phyloP scores from a whole-genome alignment of 1,284 basidiomycete genomes.

The Mycosarcoma mackinlayi region DNA sequence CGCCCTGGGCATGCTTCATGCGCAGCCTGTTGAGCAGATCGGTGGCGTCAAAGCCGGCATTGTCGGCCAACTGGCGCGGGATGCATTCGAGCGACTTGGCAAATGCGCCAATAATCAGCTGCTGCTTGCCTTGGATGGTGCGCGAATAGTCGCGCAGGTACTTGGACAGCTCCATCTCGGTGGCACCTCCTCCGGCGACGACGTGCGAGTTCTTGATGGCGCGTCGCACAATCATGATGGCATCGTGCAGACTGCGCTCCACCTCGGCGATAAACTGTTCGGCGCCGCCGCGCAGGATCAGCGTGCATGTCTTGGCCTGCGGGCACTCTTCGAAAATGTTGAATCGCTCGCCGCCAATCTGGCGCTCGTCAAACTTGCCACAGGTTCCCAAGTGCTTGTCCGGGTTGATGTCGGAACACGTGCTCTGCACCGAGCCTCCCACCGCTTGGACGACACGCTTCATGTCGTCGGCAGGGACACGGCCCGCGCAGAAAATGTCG shows the following conservation, averaged over 20 bases:
- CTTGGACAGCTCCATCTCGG: constrained; percentile 97
- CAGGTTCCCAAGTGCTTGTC: constrained; percentile 92
- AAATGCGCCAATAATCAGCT: constrained; percentile 93
- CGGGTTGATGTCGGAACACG: constrained; percentile 85
- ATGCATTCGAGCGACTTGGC: constrained; percentile 98
- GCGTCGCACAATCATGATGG: constrained; percentile 98
- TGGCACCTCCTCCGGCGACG: constrained; percentile 96
- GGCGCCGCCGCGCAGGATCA: constrained; percentile 93
- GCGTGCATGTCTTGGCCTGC: constrained; percentile 96
- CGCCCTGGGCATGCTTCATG: constrained; percentile 90
- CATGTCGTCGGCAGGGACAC: constrained; percentile 89
- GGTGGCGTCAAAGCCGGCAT: constrained; percentile 96
- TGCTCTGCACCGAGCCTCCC: constrained; percentile 93
- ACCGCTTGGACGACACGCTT: constrained; percentile 95
- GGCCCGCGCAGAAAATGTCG: constrained; percentile 98
- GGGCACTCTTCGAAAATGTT: constrained; percentile 95
- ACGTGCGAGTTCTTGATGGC: constrained; percentile 95
- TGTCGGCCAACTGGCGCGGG: constrained; percentile 97
- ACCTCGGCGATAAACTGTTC: constrained; percentile 99
- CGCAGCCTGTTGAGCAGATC: constrained; percentile 97
- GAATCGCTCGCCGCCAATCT: constrained; percentile 97
- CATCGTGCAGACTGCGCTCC: constrained; percentile 95
- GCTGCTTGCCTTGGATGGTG: constrained; percentile 94
- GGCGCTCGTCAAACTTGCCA: constrained; percentile 89
- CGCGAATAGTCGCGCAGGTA: constrained; percentile 89